A percentile compares a stretch with the other conserved stretches of the same genome.
phyloP scores from a whole-genome alignment of 2,329 filamentous ascomycete genomes.

The Ophiognomonia clavigignenti-juglandacearum region DNA sequence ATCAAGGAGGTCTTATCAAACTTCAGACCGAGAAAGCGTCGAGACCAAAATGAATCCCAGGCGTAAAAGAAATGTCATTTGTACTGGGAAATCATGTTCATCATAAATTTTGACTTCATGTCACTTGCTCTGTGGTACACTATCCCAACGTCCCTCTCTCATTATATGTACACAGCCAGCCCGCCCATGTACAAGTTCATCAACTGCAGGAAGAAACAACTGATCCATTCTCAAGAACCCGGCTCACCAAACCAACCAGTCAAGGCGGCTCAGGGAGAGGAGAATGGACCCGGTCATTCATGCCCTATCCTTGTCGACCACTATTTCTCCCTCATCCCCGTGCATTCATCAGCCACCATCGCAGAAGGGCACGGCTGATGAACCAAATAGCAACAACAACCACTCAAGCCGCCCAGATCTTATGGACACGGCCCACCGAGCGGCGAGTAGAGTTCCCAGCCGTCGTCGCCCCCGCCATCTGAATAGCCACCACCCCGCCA shows the following conservation, averaged over 20 bases:
- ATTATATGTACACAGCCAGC: not conserved
- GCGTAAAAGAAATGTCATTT: no score
- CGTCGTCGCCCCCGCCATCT: conserved; percentile 25
- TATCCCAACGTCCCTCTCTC: not conserved
- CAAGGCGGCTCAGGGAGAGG: conserved; percentile 1
- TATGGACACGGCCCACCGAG: not conserved
- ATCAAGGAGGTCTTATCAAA: no score
- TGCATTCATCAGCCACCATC: no score
- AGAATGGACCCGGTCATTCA: conserved; percentile 15
- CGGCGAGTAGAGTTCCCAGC: conserved; percentile 7
- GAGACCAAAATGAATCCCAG: no score
- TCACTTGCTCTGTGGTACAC: no score
- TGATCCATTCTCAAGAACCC: not conserved
- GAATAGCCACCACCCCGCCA: conserved; percentile 35
- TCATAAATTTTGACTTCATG: no score
- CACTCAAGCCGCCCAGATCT: conserved; percentile 1
- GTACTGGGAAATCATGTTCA: no score
- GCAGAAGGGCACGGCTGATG: not conserved
- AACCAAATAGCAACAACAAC: not conserved
- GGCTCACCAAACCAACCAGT: not conserved
- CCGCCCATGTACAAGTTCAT: not conserved
- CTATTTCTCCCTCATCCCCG: not conserved
- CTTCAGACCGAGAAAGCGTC: no score
- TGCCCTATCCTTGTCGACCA: conserved; percentile 8
- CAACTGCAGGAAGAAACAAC: not conserved